Base-by-base conservation (phyloP, 1,139 yeast genomes). In the Debaryomyces robertsiae region DNA sequence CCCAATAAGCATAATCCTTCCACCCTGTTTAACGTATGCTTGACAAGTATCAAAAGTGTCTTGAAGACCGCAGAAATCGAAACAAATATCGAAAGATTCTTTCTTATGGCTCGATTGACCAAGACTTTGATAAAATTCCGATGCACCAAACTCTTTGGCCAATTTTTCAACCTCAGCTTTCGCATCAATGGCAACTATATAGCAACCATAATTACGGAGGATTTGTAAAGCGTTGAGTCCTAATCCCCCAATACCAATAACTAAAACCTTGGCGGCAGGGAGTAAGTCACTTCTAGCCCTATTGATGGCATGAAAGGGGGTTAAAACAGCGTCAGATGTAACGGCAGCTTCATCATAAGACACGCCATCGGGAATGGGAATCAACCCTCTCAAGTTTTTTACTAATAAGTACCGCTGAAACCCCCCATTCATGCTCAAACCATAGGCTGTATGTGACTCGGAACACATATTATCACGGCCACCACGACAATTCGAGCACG, bases 211-310 rank as follows among this genome's bases (percentile, higher is more conserved):
- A 24, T 57, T 54, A 38, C 60, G 63, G 39, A 73, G 60, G 27
- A 76, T 69, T 47, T 76, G 81, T 13, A 75, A 42, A 2, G 74
- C 81, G 52, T 75, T 75, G 46, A 73, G 57, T 0, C 81, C 81
- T 40, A 76, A 60, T 1, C 81, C 81, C 6, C 81, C 81, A 32
- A 73, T 56, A 1, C 81, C 82, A 39, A 73, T 53, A 4, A 75
- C 63, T 39, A 75, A 59, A 3, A 75, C 73, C 46, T 66, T 72
- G 9, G 65, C 46, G 4, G 67, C 58, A 10, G 78, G 75, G 18
- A 55, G 50, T 32, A 73, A 52, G 9, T 48, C 41, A 16, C 55
- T 52, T 35, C 55, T 61, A 3, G 71, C 74, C 47, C 69, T 71
- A 40, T 61, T 66, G 36, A 75, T 62, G 4, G 80, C 78, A 49